Percentiles rank a stretch among this genome's conserved stretches.
These are phyloP conservation scores for Apophysomyces ossiformis DNA, from an alignment of 371 early-diverging fungal genomes.

Conservation along the genomic window DNA sequence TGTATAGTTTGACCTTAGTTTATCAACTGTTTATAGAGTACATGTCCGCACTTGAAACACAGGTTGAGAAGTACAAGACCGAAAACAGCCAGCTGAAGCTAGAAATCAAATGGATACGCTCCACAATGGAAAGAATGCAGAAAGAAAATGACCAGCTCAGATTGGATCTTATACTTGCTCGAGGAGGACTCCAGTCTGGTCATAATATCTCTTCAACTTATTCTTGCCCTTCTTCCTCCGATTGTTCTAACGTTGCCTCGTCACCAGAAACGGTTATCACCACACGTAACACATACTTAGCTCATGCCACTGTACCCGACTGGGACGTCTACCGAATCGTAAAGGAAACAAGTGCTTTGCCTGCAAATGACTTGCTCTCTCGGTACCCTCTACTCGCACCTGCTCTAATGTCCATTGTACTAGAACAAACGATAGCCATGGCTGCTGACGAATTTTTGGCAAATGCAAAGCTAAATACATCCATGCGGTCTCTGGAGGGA, in stretches of 20 bases:
- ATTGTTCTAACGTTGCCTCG: background rate
- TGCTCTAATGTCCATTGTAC: slow-evolving; percentile 50
- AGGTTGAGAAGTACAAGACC: slow-evolving; percentile 19
- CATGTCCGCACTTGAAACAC: slow-evolving; percentile 22
- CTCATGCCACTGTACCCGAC: slow-evolving; percentile 24
- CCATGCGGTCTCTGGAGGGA: background rate
- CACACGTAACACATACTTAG: slow-evolving; percentile 16
- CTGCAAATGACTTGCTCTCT: slow-evolving; percentile 19
- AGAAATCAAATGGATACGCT: slow-evolving; percentile 31
- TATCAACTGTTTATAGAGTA: slow-evolving; percentile 19
- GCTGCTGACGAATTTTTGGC: slow-evolving; percentile 37
- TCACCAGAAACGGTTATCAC: slow-evolving; percentile 5
- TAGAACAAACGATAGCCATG: slow-evolving; percentile 50
- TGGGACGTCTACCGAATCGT: slow-evolving; percentile 22
- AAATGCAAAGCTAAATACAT: slow-evolving; percentile 26
- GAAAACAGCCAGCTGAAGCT: slow-evolving; percentile 26
- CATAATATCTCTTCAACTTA: slow-evolving; percentile 5
- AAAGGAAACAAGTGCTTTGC: slow-evolving; percentile 2
- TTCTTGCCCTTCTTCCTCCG: slow-evolving; percentile 7
- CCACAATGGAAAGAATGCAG: slow-evolving; percentile 31
- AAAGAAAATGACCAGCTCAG: slow-evolving; percentile 31
- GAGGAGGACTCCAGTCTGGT: slow-evolving; percentile 22
- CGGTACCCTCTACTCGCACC: slow-evolving; percentile 50
- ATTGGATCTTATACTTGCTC: slow-evolving; percentile 23
- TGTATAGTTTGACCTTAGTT: background rate